Evolutionary conservation across 352 stramenopile species (phyloP), one percentile per base, ranked within the genome.

Genomic region (Phytophthora lateralis): DNA sequence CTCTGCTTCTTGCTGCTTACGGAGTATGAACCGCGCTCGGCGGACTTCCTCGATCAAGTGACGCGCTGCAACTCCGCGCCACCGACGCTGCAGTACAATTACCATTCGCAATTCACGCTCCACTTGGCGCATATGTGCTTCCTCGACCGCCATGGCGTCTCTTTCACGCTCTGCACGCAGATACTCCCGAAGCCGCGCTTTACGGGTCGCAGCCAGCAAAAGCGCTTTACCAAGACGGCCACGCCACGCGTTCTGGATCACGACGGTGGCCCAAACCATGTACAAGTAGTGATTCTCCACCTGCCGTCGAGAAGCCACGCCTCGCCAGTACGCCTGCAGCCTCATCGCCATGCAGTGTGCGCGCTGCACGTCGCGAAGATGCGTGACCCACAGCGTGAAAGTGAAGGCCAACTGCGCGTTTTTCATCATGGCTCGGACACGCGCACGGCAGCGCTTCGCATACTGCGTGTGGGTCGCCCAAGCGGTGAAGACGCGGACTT

Each of bases 241-340:
- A 9, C 85, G 75, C 83, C 83, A 95, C 5, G 76, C 75, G 5
- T 71, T 91, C 39, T 95, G 83, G 27, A 92, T 80, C n/a, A 88
- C 51, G 14, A 92, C 73, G 0, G 72, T 60, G 0, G 85, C 85
- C 85, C 85, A 95, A 1, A 90, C 49, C 17, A 64, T 55, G 17
- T 73, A 73, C 8, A 80, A 88, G 67, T 76, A 91, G 18, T 77
- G 52, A 44, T 95, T 77, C 67, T 95, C 85, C 5, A 76, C 54
- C 2, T 58, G 34, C 0, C 82, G 76, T 1, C 85, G 76, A 21
- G 64, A 55, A 1, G 59, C 10, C 6, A 77, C 50, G 2, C 85
- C 83, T 9, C 85, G 80, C 83, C 83, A 95, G 34, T 85, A 89
- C 1, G 83, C 76, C 47, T 93, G 81, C 7, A 93, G 29, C 11